These are phyloP conservation scores for Hirsutella thompsonii DNA, from an alignment of 2,329 filamentous ascomycete species.

Conservation along the genomic window DNA sequence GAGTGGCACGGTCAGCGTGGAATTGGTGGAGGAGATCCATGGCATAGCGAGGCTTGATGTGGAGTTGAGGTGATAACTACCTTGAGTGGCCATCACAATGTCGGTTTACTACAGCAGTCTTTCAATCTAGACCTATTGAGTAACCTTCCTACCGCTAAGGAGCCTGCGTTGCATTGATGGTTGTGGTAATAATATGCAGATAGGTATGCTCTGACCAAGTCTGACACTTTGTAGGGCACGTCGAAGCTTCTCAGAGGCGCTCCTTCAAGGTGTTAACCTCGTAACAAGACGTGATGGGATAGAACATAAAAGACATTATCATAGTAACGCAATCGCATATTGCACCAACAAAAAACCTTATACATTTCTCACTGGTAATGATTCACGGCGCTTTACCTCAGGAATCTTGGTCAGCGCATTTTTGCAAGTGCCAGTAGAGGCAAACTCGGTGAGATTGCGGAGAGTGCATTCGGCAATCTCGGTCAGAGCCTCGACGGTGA, in stretches of 20 bases:
- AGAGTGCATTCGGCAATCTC: constrained; percentile 51
- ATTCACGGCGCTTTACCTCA: not conserved
- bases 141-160: too few species aligned
- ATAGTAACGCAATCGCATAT: too few species aligned
- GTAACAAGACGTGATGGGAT: too few species aligned
- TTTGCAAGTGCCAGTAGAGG: constrained; percentile 14
- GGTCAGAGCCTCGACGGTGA: constrained; percentile 50
- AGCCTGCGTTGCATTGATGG: too few species aligned
- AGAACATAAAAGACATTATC: too few species aligned
- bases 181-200: too few species aligned
- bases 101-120: too few species aligned
- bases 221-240: too few species aligned
- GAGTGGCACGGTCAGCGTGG: constrained; percentile 13
- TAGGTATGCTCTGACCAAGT: too few species aligned
- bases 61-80: constrained; percentile 14
- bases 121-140: too few species aligned
- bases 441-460: constrained; percentile 38
- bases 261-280: too few species aligned
- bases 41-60: constrained; percentile 24
- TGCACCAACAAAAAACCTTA: not conserved
- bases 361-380: constrained; percentile 10
- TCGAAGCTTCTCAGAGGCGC: too few species aligned
- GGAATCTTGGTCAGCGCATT: constrained; percentile 19
- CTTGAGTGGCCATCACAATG: not conserved
- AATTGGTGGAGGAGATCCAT: constrained; percentile 21